A percentile compares a stretch with the other conserved stretches of the same genome.
These are phyloP conservation scores for Priceomyces castillae DNA, from an alignment of 805 yeast species.

Conservation along the genomic window DNA sequence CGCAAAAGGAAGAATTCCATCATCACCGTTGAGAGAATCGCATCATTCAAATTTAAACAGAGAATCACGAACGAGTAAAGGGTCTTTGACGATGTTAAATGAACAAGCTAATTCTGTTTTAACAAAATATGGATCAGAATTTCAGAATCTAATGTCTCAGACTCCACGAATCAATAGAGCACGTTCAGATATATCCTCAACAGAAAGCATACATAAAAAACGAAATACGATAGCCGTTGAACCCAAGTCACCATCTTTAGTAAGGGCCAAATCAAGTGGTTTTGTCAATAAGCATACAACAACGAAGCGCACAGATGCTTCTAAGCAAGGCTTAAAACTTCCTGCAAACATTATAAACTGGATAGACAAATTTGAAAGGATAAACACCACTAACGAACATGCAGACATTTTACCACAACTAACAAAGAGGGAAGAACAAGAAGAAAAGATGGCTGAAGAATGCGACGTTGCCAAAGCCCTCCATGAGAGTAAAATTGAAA, in stretches of 20 bases:
- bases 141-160: constrained; percentile 26
- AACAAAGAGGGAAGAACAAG: neutral
- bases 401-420: neutral
- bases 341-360: constrained; percentile 18
- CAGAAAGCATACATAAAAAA: constrained; percentile 15
- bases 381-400: neutral
- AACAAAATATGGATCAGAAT: constrained; percentile 41
- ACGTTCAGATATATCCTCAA: constrained; percentile 25
- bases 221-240: constrained; percentile 10
- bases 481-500: neutral
- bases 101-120: constrained; percentile 39
- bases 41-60: neutral
- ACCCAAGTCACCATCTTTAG: constrained; percentile 30
- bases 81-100: constrained; percentile 20
- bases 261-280: constrained; percentile 39
- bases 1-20: constrained; percentile 22
- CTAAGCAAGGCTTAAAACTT: neutral
- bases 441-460: neutral
- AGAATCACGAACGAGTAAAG: constrained; percentile 6
- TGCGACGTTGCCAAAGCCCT: neutral
- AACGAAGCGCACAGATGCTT: neutral
- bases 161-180: constrained; percentile 37
- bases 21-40: constrained; percentile 41
- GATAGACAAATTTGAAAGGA: constrained; percentile 29
- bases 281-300: constrained; percentile 6